Conservation (phyloP, 1,284 basidiomycete genomes). For the Naganishia sp. region DNA sequence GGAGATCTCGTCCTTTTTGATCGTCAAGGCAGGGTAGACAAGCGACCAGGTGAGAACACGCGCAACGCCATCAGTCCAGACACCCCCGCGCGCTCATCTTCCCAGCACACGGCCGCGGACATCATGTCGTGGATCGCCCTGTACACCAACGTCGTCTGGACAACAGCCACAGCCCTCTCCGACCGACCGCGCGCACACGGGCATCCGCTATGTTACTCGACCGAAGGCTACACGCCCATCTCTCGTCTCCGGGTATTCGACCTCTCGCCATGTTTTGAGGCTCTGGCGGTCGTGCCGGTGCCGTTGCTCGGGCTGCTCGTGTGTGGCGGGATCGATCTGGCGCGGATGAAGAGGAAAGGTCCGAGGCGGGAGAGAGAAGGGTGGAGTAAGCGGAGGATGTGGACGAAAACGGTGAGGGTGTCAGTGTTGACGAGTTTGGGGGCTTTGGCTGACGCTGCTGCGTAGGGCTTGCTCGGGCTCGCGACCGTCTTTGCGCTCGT, state of each 20-base stretch:
- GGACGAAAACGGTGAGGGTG: slow-evolving; percentile 65
- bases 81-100: neutral
- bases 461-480: slow-evolving; percentile 47
- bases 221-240: slow-evolving; percentile 35
- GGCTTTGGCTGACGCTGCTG: slow-evolving; percentile 26
- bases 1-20: neutral
- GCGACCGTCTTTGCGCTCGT: slow-evolving; percentile 58
- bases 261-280: slow-evolving; percentile 79
- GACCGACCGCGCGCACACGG: neutral
- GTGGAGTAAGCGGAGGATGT: slow-evolving; percentile 60
- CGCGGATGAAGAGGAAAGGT: slow-evolving; percentile 45
- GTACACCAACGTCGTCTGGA: slow-evolving; percentile 18
- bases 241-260: slow-evolving; percentile 71
- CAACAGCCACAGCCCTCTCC: slow-evolving; percentile 6
- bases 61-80: neutral
- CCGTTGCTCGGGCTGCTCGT: slow-evolving; percentile 60
- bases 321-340: slow-evolving; percentile 54
- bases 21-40: neutral
- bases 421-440: neutral
- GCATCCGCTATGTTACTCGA: slow-evolving; percentile 21
- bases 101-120: neutral
- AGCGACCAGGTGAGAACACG: neutral
- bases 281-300: slow-evolving; percentile 64
- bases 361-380: slow-evolving; percentile 42
- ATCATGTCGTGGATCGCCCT: slow-evolving; percentile 10